Evolutionary conservation across 352 stramenopile species (phyloP).

Genomic region (Globisporangium rhizosaccharum): DNA sequence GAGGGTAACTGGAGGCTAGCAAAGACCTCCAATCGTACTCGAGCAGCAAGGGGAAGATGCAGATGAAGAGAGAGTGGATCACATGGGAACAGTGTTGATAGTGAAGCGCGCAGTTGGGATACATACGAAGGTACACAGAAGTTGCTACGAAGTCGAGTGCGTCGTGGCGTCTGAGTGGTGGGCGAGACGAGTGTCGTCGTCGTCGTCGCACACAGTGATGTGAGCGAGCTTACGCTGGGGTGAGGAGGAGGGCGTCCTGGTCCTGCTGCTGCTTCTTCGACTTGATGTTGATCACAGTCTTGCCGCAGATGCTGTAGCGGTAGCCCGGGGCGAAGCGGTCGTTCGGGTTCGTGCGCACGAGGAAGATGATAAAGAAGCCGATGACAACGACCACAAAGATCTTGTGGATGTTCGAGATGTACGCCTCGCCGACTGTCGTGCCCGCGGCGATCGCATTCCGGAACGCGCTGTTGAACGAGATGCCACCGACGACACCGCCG

Average conservation of each 20-base stretch:
- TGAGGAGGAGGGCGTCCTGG: conserved; percentile 12
- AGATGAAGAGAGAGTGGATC: no score
- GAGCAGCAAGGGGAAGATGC: no score
- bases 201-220: no score
- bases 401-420: conserved; percentile 58
- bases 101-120: no score
- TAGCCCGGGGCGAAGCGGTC: conserved; percentile 67
- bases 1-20: neutral
- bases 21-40: no score
- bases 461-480: conserved; percentile 66
- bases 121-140: no score
- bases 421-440: conserved; percentile 39
- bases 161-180: no score
- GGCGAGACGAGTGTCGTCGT: no score
- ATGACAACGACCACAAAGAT: conserved; percentile 59
- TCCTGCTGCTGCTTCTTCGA: conserved; percentile 31
- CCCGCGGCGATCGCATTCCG: conserved; percentile 26
- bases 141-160: no score
- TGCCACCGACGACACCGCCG: conserved; percentile 60
- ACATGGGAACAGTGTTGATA: no score
- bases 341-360: conserved; percentile 56
- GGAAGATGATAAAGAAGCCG: conserved; percentile 48
- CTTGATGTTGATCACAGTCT: conserved; percentile 55
- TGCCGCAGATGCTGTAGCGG: conserved; percentile 52
- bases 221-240: neutral